A percentile compares a stretch with the other conserved stretches of the same genome.
These are phyloP conservation scores for Falciphora oryzae DNA, from an alignment of 2,329 filamentous ascomycete species.

Conservation along the genomic window DNA sequence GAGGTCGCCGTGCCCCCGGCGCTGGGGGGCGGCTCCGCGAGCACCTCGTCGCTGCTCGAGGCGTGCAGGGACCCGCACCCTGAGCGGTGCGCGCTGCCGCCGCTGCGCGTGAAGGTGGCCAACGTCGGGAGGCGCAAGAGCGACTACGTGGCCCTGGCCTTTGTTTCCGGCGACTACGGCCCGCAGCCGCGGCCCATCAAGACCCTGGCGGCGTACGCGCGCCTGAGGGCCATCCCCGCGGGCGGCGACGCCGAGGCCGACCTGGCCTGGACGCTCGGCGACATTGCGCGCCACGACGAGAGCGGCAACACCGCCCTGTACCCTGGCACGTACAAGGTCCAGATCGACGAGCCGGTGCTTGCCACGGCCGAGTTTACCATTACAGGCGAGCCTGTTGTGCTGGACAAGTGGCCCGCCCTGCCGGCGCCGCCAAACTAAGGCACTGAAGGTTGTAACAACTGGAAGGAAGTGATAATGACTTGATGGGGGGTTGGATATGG, in stretches of 20 bases:
- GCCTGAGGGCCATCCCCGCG: slow-evolving; percentile 33
- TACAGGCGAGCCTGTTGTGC: slow-evolving; percentile 33
- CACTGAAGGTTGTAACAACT: no score
- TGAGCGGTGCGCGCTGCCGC: slow-evolving; percentile 12
- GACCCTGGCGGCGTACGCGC: slow-evolving; percentile 43
- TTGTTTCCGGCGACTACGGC: slow-evolving; percentile 38
- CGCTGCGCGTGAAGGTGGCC: slow-evolving; percentile 27
- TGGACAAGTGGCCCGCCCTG: slow-evolving; percentile 29
- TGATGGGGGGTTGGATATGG: no score
- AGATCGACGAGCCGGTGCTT: slow-evolving; percentile 37
- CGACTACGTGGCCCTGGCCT: slow-evolving; percentile 48
- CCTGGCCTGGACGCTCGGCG: slow-evolving; percentile 40
- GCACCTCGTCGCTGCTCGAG: slow-evolving; percentile 10
- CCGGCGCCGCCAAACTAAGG: background rate
- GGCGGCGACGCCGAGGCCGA: slow-evolving; percentile 25
- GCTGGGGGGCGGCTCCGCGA: background rate
- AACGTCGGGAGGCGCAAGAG: slow-evolving; percentile 42
- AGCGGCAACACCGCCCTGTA: slow-evolving; percentile 46
- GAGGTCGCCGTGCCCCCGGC: background rate
- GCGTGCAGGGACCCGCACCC: slow-evolving; percentile 27
- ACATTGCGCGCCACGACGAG: slow-evolving; percentile 42
- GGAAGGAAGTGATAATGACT: no score
- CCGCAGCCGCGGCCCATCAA: slow-evolving; percentile 47
- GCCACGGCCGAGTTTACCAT: slow-evolving; percentile 38
- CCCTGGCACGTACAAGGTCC: slow-evolving; percentile 44